These are phyloP conservation scores for Mycena chlorophos DNA, from an alignment of 768 basidiomycete genomes.

Conservation along the genomic window DNA sequence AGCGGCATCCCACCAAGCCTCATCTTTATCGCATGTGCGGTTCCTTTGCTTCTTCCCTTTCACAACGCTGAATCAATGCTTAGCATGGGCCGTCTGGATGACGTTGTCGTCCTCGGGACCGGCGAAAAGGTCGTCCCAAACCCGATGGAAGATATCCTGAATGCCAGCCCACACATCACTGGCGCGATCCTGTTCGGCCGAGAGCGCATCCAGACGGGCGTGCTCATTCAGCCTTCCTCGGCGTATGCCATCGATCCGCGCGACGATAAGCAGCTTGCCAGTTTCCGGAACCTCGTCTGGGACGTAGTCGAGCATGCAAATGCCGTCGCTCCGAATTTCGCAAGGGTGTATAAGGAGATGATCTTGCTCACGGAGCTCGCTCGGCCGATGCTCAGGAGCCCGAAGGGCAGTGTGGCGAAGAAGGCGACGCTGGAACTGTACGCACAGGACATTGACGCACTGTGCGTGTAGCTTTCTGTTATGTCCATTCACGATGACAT, in stretches of 20 bases:
- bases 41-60: background rate
- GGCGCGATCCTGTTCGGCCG: slow-evolving; percentile 10
- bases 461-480: slow-evolving; percentile 35
- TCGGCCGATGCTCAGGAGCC: slow-evolving; percentile 45
- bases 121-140: slow-evolving; percentile 7
- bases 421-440: slow-evolving; percentile 45
- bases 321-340: slow-evolving; percentile 37
- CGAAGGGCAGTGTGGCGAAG: slow-evolving; percentile 50
- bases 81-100: slow-evolving; percentile 29
- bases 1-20: slow-evolving; percentile 43
- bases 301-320: slow-evolving; percentile 10
- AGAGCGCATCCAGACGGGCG: slow-evolving; percentile 13
- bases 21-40: slow-evolving; percentile 43
- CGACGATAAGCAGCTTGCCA: background rate
- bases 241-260: background rate
- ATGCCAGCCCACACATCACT: slow-evolving; percentile 3
- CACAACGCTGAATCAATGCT: background rate
- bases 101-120: slow-evolving; percentile 5
- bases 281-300: slow-evolving; percentile 10
- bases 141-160: slow-evolving; percentile 8
- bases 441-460: slow-evolving; percentile 45
- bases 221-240: slow-evolving; percentile 6
- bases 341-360: slow-evolving; percentile 55
- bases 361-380: slow-evolving; percentile 41
- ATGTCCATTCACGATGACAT: background rate